A percentile compares a stretch with the other conserved stretches of the same genome.
phyloP scores from a whole-genome alignment of 1,284 basidiomycete species.

The Ceratobasidium sp. region DNA sequence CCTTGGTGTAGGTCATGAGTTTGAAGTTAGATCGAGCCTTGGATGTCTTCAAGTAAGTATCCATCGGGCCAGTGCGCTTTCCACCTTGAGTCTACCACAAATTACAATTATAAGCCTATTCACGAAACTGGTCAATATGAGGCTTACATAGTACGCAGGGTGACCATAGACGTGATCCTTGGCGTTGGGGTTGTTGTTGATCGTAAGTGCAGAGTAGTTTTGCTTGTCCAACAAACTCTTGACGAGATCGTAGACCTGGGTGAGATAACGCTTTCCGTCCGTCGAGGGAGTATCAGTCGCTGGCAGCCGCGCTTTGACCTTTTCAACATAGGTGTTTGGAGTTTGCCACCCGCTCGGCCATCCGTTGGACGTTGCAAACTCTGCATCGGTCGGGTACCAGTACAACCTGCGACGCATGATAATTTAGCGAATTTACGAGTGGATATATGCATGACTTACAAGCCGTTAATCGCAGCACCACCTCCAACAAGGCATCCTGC shows the following conservation, averaged over 20 bases:
- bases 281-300: conserved; percentile 65
- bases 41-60: conserved; percentile 65
- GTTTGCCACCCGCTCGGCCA: conserved; percentile 64
- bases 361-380: conserved; percentile 60
- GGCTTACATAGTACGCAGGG: conserved; percentile 59
- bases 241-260: conserved; percentile 57
- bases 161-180: conserved; percentile 69
- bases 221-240: conserved; percentile 55
- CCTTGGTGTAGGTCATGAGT: conserved; percentile 58
- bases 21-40: conserved; percentile 61
- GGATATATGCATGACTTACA: conserved; percentile 52
- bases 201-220: conserved; percentile 60
- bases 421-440: neutral
- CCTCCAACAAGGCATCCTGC: conserved; percentile 70
- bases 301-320: conserved; percentile 60
- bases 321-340: conserved; percentile 58
- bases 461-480: conserved; percentile 67
- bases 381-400: conserved; percentile 60
- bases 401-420: conserved; percentile 55
- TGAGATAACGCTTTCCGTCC: conserved; percentile 66
- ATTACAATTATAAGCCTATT: neutral
- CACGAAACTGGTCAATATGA: neutral
- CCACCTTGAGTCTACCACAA: conserved; percentile 59
- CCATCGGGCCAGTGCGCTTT: conserved; percentile 64
- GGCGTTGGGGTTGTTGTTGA: conserved; percentile 61